Evolutionary conservation across 2,329 filamentous ascomycete species (phyloP).

Genomic region (Furcasterigmium furcatum): DNA sequence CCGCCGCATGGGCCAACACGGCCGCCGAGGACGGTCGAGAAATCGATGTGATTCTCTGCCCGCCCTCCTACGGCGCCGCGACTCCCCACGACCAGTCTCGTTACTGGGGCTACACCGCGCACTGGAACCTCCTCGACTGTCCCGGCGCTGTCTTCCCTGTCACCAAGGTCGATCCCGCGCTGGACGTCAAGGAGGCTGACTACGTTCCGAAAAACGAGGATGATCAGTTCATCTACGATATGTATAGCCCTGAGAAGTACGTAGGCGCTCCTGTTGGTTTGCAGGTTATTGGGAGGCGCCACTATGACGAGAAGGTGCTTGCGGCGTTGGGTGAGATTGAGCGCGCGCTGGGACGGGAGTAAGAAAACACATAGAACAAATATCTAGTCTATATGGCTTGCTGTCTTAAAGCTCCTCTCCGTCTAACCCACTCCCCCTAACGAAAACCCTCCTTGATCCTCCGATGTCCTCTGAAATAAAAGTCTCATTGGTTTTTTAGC

Average conservation of each 20-base stretch:
- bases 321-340: not conserved
- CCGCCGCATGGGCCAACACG: conserved; percentile 9
- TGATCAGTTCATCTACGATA: conserved; percentile 24
- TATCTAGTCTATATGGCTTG: too few relatives aligned
- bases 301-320: conserved; percentile 41
- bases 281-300: conserved; percentile 49
- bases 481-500: too few relatives aligned
- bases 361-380: too few relatives aligned
- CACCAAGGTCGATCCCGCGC: conserved; percentile 16
- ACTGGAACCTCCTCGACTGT: conserved; percentile 70
- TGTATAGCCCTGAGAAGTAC: conserved; percentile 40
- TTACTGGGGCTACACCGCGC: conserved; percentile 63
- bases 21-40: conserved; percentile 7
- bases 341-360: not conserved
- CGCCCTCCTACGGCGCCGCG: conserved; percentile 39
- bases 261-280: conserved; percentile 45
- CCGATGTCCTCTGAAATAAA: too few relatives aligned
- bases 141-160: conserved; percentile 60
- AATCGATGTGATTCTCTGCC: conserved; percentile 49
- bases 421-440: too few relatives aligned
- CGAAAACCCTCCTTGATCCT: too few relatives aligned
- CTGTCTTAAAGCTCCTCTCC: too few relatives aligned
- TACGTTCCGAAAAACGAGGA: conserved; percentile 21
- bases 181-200: conserved; percentile 4
- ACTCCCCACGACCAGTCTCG: conserved; percentile 22